Conservation (phyloP, 306 rosid species). For the Aeschynomene evenia region DNA sequence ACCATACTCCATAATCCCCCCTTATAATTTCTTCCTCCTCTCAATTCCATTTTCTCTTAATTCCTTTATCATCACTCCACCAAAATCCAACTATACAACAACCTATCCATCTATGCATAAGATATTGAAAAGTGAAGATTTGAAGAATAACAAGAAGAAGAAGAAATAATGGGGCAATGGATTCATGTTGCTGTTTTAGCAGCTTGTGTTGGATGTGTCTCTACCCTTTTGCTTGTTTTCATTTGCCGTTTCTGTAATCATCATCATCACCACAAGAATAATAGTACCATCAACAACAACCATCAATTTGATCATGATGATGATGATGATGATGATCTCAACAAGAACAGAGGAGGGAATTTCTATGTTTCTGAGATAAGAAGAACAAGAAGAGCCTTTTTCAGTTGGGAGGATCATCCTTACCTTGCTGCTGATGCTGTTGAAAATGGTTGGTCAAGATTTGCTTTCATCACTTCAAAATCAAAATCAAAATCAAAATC, state of each 20-base stretch:
- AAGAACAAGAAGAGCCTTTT: conserved; percentile 47
- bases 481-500: conserved; percentile 57
- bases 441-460: conserved; percentile 91
- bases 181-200: conserved; percentile 38
- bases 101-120: conserved; percentile 30
- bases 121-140: background rate
- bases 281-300: background rate
- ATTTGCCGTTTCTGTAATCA: conserved; percentile 33
- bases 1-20: conserved; percentile 19
- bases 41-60: conserved; percentile 24
- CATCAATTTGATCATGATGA: conserved; percentile 39
- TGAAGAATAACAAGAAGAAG: no score
- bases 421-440: conserved; percentile 73
- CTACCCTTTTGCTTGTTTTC: conserved; percentile 35
- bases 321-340: no score
- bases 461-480: conserved; percentile 61
- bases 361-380: conserved; percentile 43
- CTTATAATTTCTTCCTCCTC: conserved; percentile 11
- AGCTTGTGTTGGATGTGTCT: conserved; percentile 42
- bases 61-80: conserved; percentile 21
- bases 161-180: conserved; percentile 45
- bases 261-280: conserved; percentile 6
- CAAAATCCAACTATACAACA: background rate
- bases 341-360: conserved; percentile 40
- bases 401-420: conserved; percentile 79